Evolutionary conservation across 345 rosid genomes (phyloP).

Genomic region (Hibiscus tridactylites): DNA sequence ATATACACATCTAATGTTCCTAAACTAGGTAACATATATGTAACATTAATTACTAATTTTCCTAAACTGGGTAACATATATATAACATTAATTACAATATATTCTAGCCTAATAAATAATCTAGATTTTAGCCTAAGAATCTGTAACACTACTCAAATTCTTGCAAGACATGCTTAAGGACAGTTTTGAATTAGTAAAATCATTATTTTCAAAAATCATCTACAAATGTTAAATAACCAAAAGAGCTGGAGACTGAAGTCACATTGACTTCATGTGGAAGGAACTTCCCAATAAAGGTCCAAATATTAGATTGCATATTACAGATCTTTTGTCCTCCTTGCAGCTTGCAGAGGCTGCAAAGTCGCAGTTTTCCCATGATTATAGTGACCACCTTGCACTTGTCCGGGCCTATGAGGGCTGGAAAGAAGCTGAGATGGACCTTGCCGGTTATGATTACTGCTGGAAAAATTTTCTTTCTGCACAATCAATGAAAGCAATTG

Average conservation of each 20-base stretch:
- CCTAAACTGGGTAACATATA: no score
- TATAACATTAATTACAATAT: no score
- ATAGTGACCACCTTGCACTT: conserved; percentile 89
- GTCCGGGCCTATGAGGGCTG: conserved; percentile 84
- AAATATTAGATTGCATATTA: not conserved
- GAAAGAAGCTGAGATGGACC: conserved; percentile 65
- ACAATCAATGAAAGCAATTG: conserved; percentile 85
- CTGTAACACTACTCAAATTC: not conserved
- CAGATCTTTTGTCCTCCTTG: conserved; percentile 6
- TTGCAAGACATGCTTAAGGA: not conserved
- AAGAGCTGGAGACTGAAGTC: not conserved
- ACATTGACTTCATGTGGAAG: not conserved
- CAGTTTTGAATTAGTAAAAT: not conserved
- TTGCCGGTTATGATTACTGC: conserved; percentile 73
- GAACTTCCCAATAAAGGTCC: not conserved
- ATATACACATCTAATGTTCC: no score
- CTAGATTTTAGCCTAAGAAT: no score
- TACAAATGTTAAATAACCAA: not conserved
- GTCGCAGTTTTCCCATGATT: conserved; percentile 64
- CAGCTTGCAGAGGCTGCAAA: conserved; percentile 94
- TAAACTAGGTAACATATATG: no score
- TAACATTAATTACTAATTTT: no score
- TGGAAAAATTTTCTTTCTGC: conserved; percentile 84
- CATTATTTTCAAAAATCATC: not conserved
- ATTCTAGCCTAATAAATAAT: no score